A percentile compares a stretch with the other conserved stretches of the same genome.
These are phyloP conservation scores for Azolla pinnata DNA, from an alignment of 75 land plant species.

Conservation along the genomic window DNA sequence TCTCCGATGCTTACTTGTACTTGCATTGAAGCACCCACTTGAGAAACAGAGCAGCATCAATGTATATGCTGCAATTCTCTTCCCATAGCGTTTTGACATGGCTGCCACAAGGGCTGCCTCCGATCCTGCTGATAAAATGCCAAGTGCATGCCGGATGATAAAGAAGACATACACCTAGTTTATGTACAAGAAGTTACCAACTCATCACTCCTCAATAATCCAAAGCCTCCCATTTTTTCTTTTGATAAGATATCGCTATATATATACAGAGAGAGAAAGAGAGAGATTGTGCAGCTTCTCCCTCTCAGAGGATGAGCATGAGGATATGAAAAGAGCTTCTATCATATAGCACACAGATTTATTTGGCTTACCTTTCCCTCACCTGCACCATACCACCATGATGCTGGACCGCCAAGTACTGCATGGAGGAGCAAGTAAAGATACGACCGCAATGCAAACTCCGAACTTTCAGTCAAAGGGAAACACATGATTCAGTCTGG, in stretches of 20 bases:
- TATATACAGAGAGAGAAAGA: too few species aligned
- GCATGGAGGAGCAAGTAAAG: slow-evolving; percentile 74
- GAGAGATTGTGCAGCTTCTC: too few species aligned
- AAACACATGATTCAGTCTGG: too few species aligned
- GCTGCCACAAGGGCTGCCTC: slow-evolving; percentile 82
- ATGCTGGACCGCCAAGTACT: slow-evolving; percentile 63
- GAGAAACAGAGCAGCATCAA: slow-evolving; percentile 84
- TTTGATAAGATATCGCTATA: too few species aligned
- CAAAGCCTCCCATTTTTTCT: too few species aligned
- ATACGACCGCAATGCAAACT: slow-evolving; percentile 93
- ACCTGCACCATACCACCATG: slow-evolving; percentile 53
- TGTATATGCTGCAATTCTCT: slow-evolving; percentile 70
- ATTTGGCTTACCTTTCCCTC: slow-evolving; percentile 34
- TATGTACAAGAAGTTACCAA: too few species aligned
- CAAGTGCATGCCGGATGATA: slow-evolving; percentile 67
- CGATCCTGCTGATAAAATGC: slow-evolving; percentile 51
- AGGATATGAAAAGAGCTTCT: neutral
- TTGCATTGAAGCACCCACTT: slow-evolving; percentile 93
- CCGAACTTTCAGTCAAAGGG: slow-evolving; percentile 48
- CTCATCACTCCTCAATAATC: too few species aligned
- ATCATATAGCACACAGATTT: neutral
- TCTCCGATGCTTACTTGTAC: slow-evolving; percentile 65
- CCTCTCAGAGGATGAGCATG: too few species aligned
- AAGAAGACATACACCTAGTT: slow-evolving; percentile 89
- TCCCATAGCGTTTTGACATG: slow-evolving; percentile 69